Base-by-base conservation (phyloP, 176 grass and related monocot species). In the Musa schizocarpa region DNA sequence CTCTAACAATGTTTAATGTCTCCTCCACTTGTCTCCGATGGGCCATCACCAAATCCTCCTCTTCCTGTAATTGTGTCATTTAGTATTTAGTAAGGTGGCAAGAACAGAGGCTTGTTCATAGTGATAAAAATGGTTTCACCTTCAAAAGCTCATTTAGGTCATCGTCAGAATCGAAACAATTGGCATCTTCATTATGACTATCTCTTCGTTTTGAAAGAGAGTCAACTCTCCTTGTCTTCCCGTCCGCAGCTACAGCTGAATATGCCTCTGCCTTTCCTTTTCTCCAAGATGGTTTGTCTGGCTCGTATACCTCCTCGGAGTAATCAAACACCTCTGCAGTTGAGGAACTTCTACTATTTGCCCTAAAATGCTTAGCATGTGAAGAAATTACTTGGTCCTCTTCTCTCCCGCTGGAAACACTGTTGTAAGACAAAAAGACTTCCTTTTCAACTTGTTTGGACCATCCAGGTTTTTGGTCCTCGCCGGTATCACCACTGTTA, bases 21-120 rank as follows among this genome's bases (percentile, higher is more conserved):
- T 91, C 96, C 79, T 99, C 96, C 55, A 99, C 83, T 70, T 99
- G 96, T 71, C 89, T 95, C n/a, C 88, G 75, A 68, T 99, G 96
- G 78, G 91, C 88, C 9, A n/a, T 78, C 25, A 99, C 86, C 79
- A 99, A 73, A 86, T 89, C 86, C 73, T 92, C 96, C 80, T 99
- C 91, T 92, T 92, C 96, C 96, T 99, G 84, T 13, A 14, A 77
- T 50, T 50, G 22, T 22, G 69, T 69, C 48, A 64, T 66, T 16
- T 14, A 54, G 48, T 23, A 92, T 81, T 7, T 17, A 55, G 53
- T 71, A 8, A 12, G 10, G 17, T 48, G 34, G 16, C 13, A 19
- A 57, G 21, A 51, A 58, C 34, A 56, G 22, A 34, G 52, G 26
- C 21, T 54, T 70, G 68, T 16, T n/a, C 29, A 11, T 10, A 29